Percentiles rank a stretch among this genome's conserved stretches.
phyloP scores from a whole-genome alignment of 768 basidiomycete genomes.

The Paxillus rubicundulus region DNA sequence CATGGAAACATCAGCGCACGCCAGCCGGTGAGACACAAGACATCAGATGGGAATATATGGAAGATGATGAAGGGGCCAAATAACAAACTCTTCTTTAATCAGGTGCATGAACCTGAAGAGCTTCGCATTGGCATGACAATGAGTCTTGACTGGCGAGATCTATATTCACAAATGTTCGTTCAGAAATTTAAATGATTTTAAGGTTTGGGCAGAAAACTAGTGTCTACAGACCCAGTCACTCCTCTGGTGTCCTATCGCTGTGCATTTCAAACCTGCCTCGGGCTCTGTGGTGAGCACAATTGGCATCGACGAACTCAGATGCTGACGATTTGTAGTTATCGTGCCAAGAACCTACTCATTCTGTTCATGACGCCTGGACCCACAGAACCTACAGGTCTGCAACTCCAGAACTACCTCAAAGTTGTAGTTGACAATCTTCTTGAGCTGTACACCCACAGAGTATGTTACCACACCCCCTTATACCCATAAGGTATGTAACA shows the following conservation, averaged over 20 bases:
- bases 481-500: too few species aligned
- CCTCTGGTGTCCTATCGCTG: slow-evolving; percentile 4
- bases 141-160: too few species aligned
- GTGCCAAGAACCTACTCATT: slow-evolving; percentile 21
- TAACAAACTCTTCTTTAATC: too few species aligned
- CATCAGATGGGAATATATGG: background rate
- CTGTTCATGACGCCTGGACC: slow-evolving; percentile 24
- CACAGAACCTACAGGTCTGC: background rate
- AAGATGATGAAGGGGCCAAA: background rate
- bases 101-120: slow-evolving; percentile 1
- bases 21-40: background rate
- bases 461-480: too few species aligned
- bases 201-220: too few species aligned
- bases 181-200: too few species aligned
- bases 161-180: too few species aligned
- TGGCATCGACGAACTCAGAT: background rate
- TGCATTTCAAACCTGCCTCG: slow-evolving; percentile 15
- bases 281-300: slow-evolving; percentile 8
- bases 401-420: too few species aligned
- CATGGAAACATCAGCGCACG: slow-evolving; percentile 6
- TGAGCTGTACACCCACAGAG: too few species aligned
- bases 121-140: background rate
- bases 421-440: too few species aligned
- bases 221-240: too few species aligned
- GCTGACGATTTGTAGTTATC: slow-evolving; percentile 11